Percentiles rank a stretch among this genome's conserved stretches.
phyloP scores from a whole-genome alignment of 257 asterid species.

The Fraxinus quadrangulata region DNA sequence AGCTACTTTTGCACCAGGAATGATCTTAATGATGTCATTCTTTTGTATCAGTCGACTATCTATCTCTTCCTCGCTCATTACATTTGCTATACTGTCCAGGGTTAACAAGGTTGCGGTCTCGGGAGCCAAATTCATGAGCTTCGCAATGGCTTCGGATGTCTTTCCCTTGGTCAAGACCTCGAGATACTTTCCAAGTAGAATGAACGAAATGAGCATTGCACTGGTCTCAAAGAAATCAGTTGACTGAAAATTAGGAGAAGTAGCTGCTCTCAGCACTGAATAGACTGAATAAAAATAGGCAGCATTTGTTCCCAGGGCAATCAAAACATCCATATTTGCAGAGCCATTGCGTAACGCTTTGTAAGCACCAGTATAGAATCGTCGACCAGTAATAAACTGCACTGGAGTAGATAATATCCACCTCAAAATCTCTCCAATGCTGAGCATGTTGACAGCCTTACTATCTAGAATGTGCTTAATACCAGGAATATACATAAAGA shows the following conservation, averaged over 20 bases:
- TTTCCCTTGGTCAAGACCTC: conserved; percentile 71
- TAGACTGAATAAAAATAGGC: conserved; percentile 70
- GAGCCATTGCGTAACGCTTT: conserved; percentile 50
- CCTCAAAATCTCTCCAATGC: conserved; percentile 41
- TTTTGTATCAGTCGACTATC: conserved; percentile 55
- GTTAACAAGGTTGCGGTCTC: conserved; percentile 48
- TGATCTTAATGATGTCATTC: conserved; percentile 59
- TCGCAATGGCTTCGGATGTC: conserved; percentile 70
- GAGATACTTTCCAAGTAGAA: conserved; percentile 62
- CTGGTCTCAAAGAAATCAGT: conserved; percentile 69
- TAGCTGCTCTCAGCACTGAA: conserved; percentile 53
- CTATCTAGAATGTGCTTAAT: conserved; percentile 40
- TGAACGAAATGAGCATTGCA: conserved; percentile 67
- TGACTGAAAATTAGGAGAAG: conserved; percentile 46
- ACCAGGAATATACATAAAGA: conserved; percentile 64
- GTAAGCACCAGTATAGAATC: conserved; percentile 61
- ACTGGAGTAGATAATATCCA: conserved; percentile 65
- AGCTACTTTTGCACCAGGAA: conserved; percentile 66
- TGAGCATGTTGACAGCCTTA: conserved; percentile 53
- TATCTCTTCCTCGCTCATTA: conserved; percentile 54
- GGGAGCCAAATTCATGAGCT: conserved; percentile 66
- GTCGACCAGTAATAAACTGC: conserved; percentile 61
- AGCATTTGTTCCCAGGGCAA: conserved; percentile 67
- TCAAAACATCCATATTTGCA: conserved; percentile 73
- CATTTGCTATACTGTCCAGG: conserved; percentile 40